phyloP scores from a whole-genome alignment of 2,329 filamentous ascomycete genomes.

The Magnaporthiopsis incrustans region DNA sequence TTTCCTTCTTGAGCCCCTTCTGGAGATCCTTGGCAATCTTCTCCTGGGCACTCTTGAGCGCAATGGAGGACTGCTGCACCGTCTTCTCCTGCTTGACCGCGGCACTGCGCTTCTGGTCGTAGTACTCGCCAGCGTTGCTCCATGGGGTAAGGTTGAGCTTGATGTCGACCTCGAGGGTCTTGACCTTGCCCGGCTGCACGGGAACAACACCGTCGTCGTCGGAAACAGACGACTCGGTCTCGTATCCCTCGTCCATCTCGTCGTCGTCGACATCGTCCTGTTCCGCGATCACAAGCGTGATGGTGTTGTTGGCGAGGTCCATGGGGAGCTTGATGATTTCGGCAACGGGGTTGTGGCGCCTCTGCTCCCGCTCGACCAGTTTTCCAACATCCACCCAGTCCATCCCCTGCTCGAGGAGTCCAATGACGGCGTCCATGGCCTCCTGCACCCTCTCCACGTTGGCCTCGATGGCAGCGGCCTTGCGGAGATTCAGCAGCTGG shows the following conservation, averaged over 20 bases:
- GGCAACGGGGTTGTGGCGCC: slow-evolving; percentile 73
- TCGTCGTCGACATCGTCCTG: slow-evolving; percentile 47
- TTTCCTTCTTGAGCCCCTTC: slow-evolving; percentile 85
- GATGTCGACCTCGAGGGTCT: slow-evolving; percentile 67
- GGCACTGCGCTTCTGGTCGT: slow-evolving; percentile 77
- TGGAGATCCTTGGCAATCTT: slow-evolving; percentile 83
- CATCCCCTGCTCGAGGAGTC: slow-evolving; percentile 88
- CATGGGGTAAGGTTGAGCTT: slow-evolving; percentile 76
- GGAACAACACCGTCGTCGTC: slow-evolving; percentile 29
- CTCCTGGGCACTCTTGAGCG: slow-evolving; percentile 81
- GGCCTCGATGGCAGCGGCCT: slow-evolving; percentile 82
- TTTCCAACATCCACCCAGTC: slow-evolving; percentile 91
- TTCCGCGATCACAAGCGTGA: slow-evolving; percentile 66
- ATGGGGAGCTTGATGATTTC: slow-evolving; percentile 79
- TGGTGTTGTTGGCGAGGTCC: slow-evolving; percentile 81
- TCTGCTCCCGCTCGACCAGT: slow-evolving; percentile 81
- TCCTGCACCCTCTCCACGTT: slow-evolving; percentile 90
- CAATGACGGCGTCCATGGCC: slow-evolving; percentile 85
- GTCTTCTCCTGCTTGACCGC: slow-evolving; percentile 86
- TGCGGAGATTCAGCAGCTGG: slow-evolving; percentile 76
- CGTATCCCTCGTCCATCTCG: slow-evolving; percentile 35
- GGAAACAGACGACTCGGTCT: slow-evolving; percentile 57
- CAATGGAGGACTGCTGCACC: slow-evolving; percentile 67
- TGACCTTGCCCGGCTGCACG: slow-evolving; percentile 41
- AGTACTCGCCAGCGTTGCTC: slow-evolving; percentile 87